Evolutionary conservation across 2,329 filamentous ascomycete genomes (phyloP).

Genomic region (Alternaria sp.): DNA sequence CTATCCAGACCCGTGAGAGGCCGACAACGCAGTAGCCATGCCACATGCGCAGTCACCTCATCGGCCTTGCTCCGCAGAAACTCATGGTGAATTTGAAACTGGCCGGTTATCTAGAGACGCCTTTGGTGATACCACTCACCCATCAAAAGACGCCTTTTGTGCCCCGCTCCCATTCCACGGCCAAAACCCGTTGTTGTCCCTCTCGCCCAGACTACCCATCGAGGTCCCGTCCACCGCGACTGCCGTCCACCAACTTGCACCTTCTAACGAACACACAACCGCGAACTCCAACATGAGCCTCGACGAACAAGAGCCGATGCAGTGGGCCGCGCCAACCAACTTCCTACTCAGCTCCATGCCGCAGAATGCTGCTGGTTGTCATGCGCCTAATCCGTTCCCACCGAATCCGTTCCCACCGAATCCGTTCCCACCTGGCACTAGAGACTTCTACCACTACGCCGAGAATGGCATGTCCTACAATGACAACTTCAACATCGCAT

Average conservation of each 20-base stretch:
- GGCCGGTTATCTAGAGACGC: constrained; percentile 27
- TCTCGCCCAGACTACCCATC: constrained; percentile 21
- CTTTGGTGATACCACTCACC: constrained; percentile 29
- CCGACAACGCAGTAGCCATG: constrained; percentile 45
- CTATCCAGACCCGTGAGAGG: constrained; percentile 29
- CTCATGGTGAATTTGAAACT: constrained; percentile 29
- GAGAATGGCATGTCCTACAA: constrained; percentile 35
- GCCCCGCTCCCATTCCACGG: constrained; percentile 27
- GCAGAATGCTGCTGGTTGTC: constrained; percentile 25
- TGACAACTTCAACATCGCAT: constrained; percentile 35
- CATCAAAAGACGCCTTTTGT: constrained; percentile 31
- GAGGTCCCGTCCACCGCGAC: constrained; percentile 27
- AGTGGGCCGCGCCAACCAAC: constrained; percentile 34
- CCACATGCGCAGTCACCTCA: constrained; percentile 42
- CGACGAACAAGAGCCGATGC: constrained; percentile 27
- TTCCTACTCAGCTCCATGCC: constrained; percentile 20
- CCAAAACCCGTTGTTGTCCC: constrained; percentile 24
- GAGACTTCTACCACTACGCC: constrained; percentile 27
- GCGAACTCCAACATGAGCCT: constrained; percentile 26
- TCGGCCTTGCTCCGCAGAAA: constrained; percentile 32
- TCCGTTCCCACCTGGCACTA: constrained; percentile 19
- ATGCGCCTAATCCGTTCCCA: constrained; percentile 21
- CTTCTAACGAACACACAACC: constrained; percentile 12
- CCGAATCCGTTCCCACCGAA: constrained; percentile 19
- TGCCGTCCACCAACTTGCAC: constrained; percentile 21